These are phyloP conservation scores for Rhizomucor pusillus DNA, from an alignment of 371 early-diverging fungal genomes.

Conservation along the genomic window DNA sequence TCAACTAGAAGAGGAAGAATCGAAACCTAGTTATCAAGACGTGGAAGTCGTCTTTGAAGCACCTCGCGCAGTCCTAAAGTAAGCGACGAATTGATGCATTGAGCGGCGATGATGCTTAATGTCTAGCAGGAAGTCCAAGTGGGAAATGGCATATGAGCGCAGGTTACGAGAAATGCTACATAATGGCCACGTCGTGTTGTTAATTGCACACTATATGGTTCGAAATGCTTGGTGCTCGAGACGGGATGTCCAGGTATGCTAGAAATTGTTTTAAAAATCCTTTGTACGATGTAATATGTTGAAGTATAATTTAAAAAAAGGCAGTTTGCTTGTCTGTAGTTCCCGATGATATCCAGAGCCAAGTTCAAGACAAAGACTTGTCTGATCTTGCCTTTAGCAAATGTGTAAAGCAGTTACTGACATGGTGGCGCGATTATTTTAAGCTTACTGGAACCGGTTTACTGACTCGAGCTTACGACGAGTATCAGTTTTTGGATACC, in stretches of 20 bases:
- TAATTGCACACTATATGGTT: conserved; percentile 37
- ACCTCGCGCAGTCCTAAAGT: conserved; percentile 30
- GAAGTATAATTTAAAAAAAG: conserved; percentile 7
- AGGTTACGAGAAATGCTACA: conserved; percentile 38
- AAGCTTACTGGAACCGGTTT: conserved; percentile 44
- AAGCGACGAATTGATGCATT: neutral
- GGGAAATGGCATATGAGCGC: conserved; percentile 32
- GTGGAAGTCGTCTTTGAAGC: conserved; percentile 39
- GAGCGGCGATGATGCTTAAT: neutral
- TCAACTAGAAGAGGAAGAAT: neutral
- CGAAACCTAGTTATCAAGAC: conserved; percentile 22
- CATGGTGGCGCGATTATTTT: conserved; percentile 60
- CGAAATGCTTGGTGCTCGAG: conserved; percentile 42
- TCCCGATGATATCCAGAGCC: conserved; percentile 26
- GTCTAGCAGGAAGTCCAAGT: conserved; percentile 22
- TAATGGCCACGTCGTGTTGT: conserved; percentile 30
- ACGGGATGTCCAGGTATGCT: conserved; percentile 27
- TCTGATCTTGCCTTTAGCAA: conserved; percentile 15
- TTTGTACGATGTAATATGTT: too few species aligned
- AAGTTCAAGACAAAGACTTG: conserved; percentile 9
- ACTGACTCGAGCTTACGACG: conserved; percentile 26
- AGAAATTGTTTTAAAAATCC: too few species aligned
- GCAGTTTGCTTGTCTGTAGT: conserved; percentile 26
- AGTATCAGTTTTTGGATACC: conserved; percentile 23
- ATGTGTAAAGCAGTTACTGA: conserved; percentile 45